Evolutionary conservation across 208 protist genomes (phyloP).

Genomic region (Acanthamoeba lenticulata): DNA sequence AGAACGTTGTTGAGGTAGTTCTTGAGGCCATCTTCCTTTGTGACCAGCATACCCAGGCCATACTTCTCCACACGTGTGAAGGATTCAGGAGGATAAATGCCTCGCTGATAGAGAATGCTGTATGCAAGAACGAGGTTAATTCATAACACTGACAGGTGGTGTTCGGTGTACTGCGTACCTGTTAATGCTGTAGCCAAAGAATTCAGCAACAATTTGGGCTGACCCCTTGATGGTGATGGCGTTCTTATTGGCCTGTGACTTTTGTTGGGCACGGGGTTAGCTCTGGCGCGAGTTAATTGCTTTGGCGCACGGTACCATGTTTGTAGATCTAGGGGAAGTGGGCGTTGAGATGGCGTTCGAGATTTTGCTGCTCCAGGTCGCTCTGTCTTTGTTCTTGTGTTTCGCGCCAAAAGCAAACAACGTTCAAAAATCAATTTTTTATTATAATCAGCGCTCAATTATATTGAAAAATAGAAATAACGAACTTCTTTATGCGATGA

Average conservation of each 20-base stretch:
- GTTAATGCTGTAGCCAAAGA: constrained; percentile 92
- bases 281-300: too few relatives aligned
- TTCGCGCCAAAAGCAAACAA: too few relatives aligned
- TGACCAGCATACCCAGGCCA: constrained; percentile 94
- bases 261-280: background rate
- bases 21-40: constrained; percentile 94
- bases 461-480: too few relatives aligned
- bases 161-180: constrained; percentile 48
- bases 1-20: constrained; percentile 96
- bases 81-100: constrained; percentile 96
- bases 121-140: background rate
- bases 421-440: too few relatives aligned
- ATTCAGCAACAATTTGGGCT: constrained; percentile 97
- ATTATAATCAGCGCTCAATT: too few relatives aligned
- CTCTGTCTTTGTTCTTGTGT: too few relatives aligned
- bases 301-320: background rate
- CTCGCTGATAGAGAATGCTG: constrained; percentile 95
- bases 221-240: constrained; percentile 96
- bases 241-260: constrained; percentile 66
- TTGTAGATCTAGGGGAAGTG: too few relatives aligned
- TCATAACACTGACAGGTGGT: background rate
- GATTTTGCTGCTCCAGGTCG: too few relatives aligned
- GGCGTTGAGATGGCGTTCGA: too few relatives aligned
- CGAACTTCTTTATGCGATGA: too few relatives aligned
- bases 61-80: constrained; percentile 96